Base-by-base conservation (phyloP, 805 yeast species). In the Lipomyces yamanashiensis region DNA sequence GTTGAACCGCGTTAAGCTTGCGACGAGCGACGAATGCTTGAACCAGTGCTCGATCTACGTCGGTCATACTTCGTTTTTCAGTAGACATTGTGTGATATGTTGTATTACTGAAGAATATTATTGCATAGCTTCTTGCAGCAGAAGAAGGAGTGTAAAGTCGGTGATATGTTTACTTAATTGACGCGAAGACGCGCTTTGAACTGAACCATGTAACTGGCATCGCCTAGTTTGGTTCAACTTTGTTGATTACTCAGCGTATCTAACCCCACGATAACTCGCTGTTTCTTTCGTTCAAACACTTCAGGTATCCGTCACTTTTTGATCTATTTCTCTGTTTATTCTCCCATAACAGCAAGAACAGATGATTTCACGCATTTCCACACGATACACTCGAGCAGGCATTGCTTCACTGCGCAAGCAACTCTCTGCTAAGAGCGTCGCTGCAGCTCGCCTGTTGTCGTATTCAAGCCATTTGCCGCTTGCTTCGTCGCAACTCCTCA, bases 1-100 rank as follows among this genome's bases (percentile, higher is more conserved):
- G 41, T 43, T 64, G 53, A 9, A 13, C 9, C 23, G 47, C 52
- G 4, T 37, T 40, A n/a, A 64, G 41, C 34, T 7, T 53, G 17
- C 67, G 61, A 9, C 53, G 55, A 17, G 58, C 63, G 9, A 64
- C 34, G 33, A 64, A 64, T 6, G 62, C 58, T 40, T 64, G 67
- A 13, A 64, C 50, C 17, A 64, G 49, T 19, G 64, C 67, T 13
- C 64, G 28, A 36, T 64, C 62, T 6, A 54, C 67, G 39, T 64
- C 64, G 3, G 62, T 56, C n/a, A 52, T 21, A 8, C 21, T 36
- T 19, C 48, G 36, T 12, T 36, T 50, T 8, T 50, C 57, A 13
- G 37, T 43, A 13, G 47, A n/a, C 47, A 43, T 43, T 15, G n/a
- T 39, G n/a, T 3, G 7, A 39, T 13, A 12, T n/a, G 2, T 39